Conservation (phyloP, 495 filamentous ascomycete species). For the Penicillium salamii region DNA sequence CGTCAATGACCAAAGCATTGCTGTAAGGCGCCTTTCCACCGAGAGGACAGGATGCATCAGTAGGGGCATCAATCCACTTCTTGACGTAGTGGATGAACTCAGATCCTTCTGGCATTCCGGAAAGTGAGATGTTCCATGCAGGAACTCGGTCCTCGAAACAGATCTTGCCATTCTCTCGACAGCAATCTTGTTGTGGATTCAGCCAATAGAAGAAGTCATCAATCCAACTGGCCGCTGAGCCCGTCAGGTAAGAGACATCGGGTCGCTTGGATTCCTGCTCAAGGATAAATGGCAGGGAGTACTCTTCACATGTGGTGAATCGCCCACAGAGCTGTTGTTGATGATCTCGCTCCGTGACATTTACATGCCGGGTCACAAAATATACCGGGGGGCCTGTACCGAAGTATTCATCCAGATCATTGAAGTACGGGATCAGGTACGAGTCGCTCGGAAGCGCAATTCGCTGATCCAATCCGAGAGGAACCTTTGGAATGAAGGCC, state of each 20-base stretch:
- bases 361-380: constrained; percentile 82
- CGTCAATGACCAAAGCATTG: constrained; percentile 77
- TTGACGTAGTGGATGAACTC: constrained; percentile 85
- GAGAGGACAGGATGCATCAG: constrained; percentile 77
- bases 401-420: constrained; percentile 91
- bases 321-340: constrained; percentile 89
- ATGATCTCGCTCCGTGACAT: constrained; percentile 66
- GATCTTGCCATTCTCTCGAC: constrained; percentile 58
- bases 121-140: constrained; percentile 81
- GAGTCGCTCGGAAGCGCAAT: constrained; percentile 91
- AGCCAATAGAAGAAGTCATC: constrained; percentile 97
- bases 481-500: constrained; percentile 76
- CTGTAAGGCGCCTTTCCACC: constrained; percentile 86
- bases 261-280: constrained; percentile 90
- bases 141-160: constrained; percentile 78
- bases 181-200: constrained; percentile 85
- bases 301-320: constrained; percentile 79
- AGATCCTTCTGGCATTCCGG: constrained; percentile 85
- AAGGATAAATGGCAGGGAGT: constrained; percentile 81
- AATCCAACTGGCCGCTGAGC: constrained; percentile 91
- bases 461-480: constrained; percentile 88
- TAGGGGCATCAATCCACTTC: constrained; percentile 78
- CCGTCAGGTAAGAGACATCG: constrained; percentile 86
- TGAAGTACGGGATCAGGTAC: constrained; percentile 91
- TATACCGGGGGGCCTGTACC: constrained; percentile 91